A percentile compares a stretch with the other conserved stretches of the same genome.
Evolutionary conservation across 176 grass and related monocot genomes (phyloP).

Genomic region (Guadua angustifolia): DNA sequence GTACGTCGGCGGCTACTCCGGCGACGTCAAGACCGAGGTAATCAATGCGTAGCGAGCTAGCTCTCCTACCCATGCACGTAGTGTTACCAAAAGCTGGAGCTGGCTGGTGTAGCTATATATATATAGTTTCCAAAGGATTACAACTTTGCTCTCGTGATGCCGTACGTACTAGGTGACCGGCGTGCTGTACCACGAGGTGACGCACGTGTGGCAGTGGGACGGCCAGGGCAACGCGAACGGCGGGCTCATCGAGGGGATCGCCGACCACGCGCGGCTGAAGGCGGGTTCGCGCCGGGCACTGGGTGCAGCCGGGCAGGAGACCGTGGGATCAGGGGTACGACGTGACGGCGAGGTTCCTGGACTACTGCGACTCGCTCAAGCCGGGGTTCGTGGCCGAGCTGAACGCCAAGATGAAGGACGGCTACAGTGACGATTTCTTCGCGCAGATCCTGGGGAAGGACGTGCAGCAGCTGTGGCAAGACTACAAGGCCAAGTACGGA

Average conservation of each 20-base stretch:
- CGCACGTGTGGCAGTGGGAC: constrained; percentile 77
- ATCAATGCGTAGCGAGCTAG: background rate
- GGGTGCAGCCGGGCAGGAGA: too few species aligned
- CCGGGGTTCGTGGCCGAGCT: constrained; percentile 55
- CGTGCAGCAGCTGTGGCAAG: constrained; percentile 56
- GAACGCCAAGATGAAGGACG: constrained; percentile 57
- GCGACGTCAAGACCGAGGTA: constrained; percentile 59
- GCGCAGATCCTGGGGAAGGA: constrained; percentile 50
- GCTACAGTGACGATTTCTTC: constrained; percentile 53
- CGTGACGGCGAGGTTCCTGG: too few species aligned
- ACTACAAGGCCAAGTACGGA: constrained; percentile 59
- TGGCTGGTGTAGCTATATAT: too few species aligned
- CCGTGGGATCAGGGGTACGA: too few species aligned
- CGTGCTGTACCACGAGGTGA: constrained; percentile 72
- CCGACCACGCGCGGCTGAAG: too few species aligned
- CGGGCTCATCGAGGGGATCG: constrained; percentile 54
- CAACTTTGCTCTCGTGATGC: background rate
- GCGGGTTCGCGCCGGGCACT: too few species aligned
- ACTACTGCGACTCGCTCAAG: constrained; percentile 52
- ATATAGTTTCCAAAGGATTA: background rate
- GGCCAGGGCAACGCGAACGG: too few species aligned
- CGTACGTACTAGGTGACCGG: constrained; percentile 42
- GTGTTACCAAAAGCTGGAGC: background rate
- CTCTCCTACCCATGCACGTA: background rate
- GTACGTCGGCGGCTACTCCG: constrained; percentile 64